Evolutionary conservation across 2,329 filamentous ascomycete species (phyloP), one percentile per base, ranked within the genome.

Genomic region (Parastagonospora nodorum): DNA sequence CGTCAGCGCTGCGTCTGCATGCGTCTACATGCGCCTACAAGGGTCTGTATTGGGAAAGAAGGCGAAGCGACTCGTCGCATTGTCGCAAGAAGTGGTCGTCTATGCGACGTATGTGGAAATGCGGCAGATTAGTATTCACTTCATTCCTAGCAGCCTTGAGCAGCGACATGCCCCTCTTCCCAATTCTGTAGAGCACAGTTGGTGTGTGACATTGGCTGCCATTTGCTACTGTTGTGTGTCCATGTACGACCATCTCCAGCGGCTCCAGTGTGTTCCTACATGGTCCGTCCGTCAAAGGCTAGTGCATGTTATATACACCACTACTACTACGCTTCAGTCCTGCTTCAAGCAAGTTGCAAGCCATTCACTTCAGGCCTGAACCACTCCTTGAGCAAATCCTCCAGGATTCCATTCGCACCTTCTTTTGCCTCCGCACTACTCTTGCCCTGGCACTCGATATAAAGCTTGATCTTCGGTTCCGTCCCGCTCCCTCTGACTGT

Each of bases 381-480:
- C 80, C 80, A 83, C 55, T 81, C 79, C 32, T 49, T 64, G 53
- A 81, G 55, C 49, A 83, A 57, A 67, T 78, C 75, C 12, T 68
- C 57, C 42, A 78, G 59, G n/a, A 82, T 78, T 36, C 74, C 74
- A 16, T 78, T 64, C 5, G 80, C 80, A 8, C 72, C 71, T 11
- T 48, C 54, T 53, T 76, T 78, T 10, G 80, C 80, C 43, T 71
- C 69, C 15, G 72, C 72, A 11, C 72, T 71, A 9, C 69, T 76
- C 37, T 64, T 66, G 2, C 72, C 77, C 44, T 71, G 75, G 37
- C 75, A 78, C 55, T 83, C 80, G 44, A 82, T 79, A 58, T 83
- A 83, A 39, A 82, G 60, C 67, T 88, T 88, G 55, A 88, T 85
- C 75, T 88, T 88, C 0, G 85, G 85, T 68, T 88, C 85, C 2